Conservation (phyloP, 2,329 filamentous ascomycete genomes). For the Macrophomina phaseolina region DNA sequence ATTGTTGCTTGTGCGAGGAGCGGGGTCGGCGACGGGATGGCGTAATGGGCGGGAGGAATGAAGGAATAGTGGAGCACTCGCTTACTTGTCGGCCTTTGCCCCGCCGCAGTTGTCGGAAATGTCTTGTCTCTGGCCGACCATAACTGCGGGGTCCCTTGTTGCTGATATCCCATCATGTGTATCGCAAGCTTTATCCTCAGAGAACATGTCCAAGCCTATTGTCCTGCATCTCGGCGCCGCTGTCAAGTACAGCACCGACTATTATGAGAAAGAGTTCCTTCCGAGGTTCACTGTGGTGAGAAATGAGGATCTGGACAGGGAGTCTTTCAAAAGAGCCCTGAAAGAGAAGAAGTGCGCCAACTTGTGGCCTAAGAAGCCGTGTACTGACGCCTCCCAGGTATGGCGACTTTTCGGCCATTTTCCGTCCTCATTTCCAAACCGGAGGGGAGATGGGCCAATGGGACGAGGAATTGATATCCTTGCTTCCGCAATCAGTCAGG, state of each 20-base stretch:
- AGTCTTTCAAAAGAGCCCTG: conserved; percentile 31
- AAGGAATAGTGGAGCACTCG: conserved; percentile 21
- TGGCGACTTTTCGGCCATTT: conserved; percentile 31
- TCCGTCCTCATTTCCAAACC: conserved; percentile 31
- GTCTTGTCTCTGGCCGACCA: background rate
- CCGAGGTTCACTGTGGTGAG: conserved; percentile 50
- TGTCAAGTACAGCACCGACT: conserved; percentile 55
- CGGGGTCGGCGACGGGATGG: background rate
- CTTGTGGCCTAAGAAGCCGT: background rate
- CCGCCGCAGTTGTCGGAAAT: conserved; percentile 11
- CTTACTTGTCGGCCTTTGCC: conserved; percentile 8
- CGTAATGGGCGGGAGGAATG: conserved; percentile 3
- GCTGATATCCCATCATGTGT: background rate
- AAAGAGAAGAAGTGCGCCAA: conserved; percentile 25
- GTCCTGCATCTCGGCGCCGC: conserved; percentile 54
- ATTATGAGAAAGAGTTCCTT: conserved; percentile 48
- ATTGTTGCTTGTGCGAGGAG: background rate
- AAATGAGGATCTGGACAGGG: conserved; percentile 45
- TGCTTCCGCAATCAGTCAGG: conserved; percentile 27
- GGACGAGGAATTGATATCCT: conserved; percentile 30
- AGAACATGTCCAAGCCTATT: conserved; percentile 37
- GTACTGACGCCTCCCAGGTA: conserved; percentile 13
- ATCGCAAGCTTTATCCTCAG: background rate
- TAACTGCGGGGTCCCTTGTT: conserved; percentile 8
- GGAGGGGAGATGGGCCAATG: conserved; percentile 33